Conservation (phyloP, 805 yeast species). For the Saccharomyces kudriavzevii region DNA sequence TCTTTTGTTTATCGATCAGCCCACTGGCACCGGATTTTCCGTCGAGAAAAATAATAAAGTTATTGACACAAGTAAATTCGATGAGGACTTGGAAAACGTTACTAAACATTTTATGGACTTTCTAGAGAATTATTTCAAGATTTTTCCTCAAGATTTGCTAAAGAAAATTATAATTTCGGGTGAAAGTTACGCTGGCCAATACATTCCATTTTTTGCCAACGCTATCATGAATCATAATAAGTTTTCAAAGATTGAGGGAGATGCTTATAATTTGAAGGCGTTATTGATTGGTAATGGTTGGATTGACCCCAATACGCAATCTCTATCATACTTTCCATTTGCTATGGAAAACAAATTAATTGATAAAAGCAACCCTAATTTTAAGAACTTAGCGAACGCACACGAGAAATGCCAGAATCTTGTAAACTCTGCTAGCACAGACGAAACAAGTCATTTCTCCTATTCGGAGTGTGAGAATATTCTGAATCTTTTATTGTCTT, state of each 20-base stretch:
- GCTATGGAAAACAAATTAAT: slow-evolving; percentile 53
- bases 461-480: slow-evolving; percentile 40
- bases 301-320: slow-evolving; percentile 83
- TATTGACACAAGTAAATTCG: slow-evolving; percentile 20
- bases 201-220: slow-evolving; percentile 78
- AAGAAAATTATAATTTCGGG: slow-evolving; percentile 79
- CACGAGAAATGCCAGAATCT: slow-evolving; percentile 57
- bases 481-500: slow-evolving; percentile 25
- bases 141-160: slow-evolving; percentile 62
- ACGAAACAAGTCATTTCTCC: slow-evolving; percentile 21
- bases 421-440: slow-evolving; percentile 28
- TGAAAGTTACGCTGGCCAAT: slow-evolving; percentile 96
- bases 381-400: slow-evolving; percentile 36
- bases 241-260: slow-evolving; percentile 10
- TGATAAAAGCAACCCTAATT: slow-evolving; percentile 31
- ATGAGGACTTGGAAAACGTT: slow-evolving; percentile 47
- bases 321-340: slow-evolving; percentile 71
- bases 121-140: slow-evolving; percentile 52
- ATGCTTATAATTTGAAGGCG: slow-evolving; percentile 45
- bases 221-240: slow-evolving; percentile 45
- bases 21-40: slow-evolving; percentile 89
- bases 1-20: slow-evolving; percentile 84
- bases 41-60: slow-evolving; percentile 15
- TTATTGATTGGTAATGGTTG: slow-evolving; percentile 87
- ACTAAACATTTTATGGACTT: slow-evolving; percentile 57